A percentile compares a stretch with the other conserved stretches of the same genome.
Evolutionary conservation across 805 yeast species (phyloP).

Genomic region (Candida ascalaphidarum): DNA sequence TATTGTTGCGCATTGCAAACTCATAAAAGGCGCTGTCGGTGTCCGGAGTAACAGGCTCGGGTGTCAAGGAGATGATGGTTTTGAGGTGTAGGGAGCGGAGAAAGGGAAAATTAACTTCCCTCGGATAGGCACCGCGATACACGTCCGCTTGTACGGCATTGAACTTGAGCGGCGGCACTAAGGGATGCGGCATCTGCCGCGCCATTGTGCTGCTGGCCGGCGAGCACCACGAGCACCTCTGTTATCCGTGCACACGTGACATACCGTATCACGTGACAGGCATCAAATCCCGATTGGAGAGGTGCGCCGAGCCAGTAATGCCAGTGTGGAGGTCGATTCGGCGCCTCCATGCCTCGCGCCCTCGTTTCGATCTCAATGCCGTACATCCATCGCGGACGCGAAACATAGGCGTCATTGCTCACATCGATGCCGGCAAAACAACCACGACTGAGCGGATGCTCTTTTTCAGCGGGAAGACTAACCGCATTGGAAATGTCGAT

Average conservation of each 20-base stretch:
- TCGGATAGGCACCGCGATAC: conserved; percentile 83
- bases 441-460: conserved; percentile 96
- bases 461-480: conserved; percentile 77
- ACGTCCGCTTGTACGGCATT: conserved; percentile 60
- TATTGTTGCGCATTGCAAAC: conserved; percentile 47
- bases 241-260: too few relatives aligned
- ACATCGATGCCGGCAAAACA: conserved; percentile 97
- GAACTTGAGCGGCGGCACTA: conserved; percentile 75
- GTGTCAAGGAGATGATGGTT: conserved; percentile 73
- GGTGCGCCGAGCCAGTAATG: too few relatives aligned
- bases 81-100: conserved; percentile 55
- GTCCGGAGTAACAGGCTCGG: conserved; percentile 54
- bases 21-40: conserved; percentile 42
- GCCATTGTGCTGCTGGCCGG: too few relatives aligned
- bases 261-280: too few relatives aligned
- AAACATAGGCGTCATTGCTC: conserved; percentile 96
- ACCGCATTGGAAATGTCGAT: conserved; percentile 84
- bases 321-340: too few relatives aligned
- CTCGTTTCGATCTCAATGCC: conserved; percentile 14
- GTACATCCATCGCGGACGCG: conserved; percentile 39
- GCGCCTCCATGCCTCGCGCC: too few relatives aligned
- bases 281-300: too few relatives aligned
- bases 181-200: conserved; percentile 3
- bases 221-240: too few relatives aligned
- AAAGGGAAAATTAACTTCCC: conserved; percentile 63